Percentiles rank a stretch among this genome's conserved stretches.
Conservation (phyloP, 225 moss, liverwort and hornwort species). For the Lunularia cruciata region DNA sequence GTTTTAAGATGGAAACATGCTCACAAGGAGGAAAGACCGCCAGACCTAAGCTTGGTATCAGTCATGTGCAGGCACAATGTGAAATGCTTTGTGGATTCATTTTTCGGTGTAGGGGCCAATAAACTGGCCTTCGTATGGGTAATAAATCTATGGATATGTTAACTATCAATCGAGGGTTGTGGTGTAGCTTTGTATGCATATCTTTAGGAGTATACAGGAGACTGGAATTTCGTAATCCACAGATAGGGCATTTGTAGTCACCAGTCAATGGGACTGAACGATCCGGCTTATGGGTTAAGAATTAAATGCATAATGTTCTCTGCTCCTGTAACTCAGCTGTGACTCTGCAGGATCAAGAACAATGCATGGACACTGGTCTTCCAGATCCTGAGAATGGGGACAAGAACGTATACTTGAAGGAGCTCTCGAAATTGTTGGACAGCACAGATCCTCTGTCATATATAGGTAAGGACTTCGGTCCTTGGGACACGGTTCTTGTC, state of each 20-base stretch:
- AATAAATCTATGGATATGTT: background rate
- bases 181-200: background rate
- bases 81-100: slow-evolving; percentile 45
- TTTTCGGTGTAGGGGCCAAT: slow-evolving; percentile 48
- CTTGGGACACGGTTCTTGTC: slow-evolving; percentile 61
- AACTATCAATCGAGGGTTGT: background rate
- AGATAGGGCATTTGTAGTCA: too few species aligned
- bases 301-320: too few species aligned
- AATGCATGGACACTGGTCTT: slow-evolving; percentile 57
- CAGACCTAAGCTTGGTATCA: background rate
- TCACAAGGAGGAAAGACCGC: background rate
- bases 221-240: too few species aligned
- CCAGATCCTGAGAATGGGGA: slow-evolving; percentile 63
- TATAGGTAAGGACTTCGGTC: slow-evolving; percentile 45
- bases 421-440: slow-evolving; percentile 61
- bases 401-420: slow-evolving; percentile 70
- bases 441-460: slow-evolving; percentile 40
- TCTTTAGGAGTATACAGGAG: background rate
- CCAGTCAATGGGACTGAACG: too few species aligned
- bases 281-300: too few species aligned
- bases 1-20: too few species aligned
- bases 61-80: slow-evolving; percentile 53
- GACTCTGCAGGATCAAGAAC: slow-evolving; percentile 49
- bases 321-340: too few species aligned
- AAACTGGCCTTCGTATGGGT: slow-evolving; percentile 61